These are phyloP conservation scores for Boletus huronensis DNA, from an alignment of 768 basidiomycete species.

Conservation along the genomic window DNA sequence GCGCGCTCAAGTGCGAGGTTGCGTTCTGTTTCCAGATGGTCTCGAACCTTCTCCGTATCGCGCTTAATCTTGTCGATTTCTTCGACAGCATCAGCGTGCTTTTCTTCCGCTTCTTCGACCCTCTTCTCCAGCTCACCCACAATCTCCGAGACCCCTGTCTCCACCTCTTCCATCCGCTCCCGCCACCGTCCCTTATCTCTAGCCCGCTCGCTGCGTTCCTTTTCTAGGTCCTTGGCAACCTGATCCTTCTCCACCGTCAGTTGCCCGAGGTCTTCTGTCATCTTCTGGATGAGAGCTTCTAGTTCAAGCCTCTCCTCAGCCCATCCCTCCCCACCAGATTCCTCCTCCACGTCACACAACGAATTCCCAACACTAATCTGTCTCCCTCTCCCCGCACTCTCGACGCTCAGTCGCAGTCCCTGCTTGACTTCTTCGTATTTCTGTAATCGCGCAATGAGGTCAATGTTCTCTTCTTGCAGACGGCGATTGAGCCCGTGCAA, in stretches of 20 bases:
- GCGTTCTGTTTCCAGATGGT: conserved; percentile 47
- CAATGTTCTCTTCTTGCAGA: conserved; percentile 82
- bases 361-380: conserved; percentile 52
- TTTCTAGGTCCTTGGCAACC: conserved; percentile 44
- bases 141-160: conserved; percentile 64
- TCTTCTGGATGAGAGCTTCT: conserved; percentile 43
- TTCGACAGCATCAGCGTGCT: conserved; percentile 37
- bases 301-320: conserved; percentile 63
- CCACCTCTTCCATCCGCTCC: conserved; percentile 67
- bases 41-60: conserved; percentile 46
- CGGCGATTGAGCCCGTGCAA: conserved; percentile 80
- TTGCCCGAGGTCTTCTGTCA: conserved; percentile 36
- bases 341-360: conserved; percentile 62
- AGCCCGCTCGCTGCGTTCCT: conserved; percentile 55
- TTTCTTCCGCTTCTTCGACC: conserved; percentile 49
- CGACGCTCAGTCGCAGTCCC: conserved; percentile 27
- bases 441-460: conserved; percentile 51
- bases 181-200: conserved; percentile 70
- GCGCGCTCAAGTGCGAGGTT: conserved; percentile 57
- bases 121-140: conserved; percentile 62
- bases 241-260: conserved; percentile 45
- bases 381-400: conserved; percentile 35
- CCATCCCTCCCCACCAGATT: conserved; percentile 62
- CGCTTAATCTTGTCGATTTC: conserved; percentile 39
- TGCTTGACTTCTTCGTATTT: conserved; percentile 48